Conservation (phyloP, 352 stramenopile genomes). For the Thraustochytrium sp. region DNA sequence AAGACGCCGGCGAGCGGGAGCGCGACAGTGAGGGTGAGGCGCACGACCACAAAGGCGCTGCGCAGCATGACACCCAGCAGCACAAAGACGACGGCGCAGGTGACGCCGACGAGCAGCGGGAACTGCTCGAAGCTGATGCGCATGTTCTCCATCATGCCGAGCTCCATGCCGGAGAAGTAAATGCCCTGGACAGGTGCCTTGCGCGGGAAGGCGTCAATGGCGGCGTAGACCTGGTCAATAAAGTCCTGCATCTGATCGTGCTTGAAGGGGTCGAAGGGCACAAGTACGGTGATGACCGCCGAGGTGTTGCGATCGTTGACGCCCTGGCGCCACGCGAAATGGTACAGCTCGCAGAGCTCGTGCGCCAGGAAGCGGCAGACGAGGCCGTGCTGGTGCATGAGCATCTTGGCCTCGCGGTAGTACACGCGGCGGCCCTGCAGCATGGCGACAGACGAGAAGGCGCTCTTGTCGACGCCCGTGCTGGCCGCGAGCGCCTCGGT, state of each 20-base stretch:
- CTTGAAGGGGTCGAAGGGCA: constrained; percentile 14
- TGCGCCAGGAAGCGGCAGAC: background rate
- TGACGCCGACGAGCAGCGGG: constrained; percentile 49
- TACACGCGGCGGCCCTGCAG: background rate
- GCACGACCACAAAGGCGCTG: constrained; percentile 48
- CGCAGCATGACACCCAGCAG: constrained; percentile 52
- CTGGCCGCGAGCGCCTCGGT: background rate
- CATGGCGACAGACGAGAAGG: background rate
- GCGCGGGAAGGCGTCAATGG: background rate
- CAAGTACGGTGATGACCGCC: background rate
- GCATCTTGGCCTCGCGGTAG: background rate
- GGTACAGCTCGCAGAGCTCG: constrained; percentile 7
- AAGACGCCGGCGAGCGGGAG: constrained; percentile 52
- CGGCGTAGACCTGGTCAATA: background rate
- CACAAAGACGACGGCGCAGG: constrained; percentile 51
- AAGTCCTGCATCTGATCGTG: background rate
- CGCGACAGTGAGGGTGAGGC: constrained; percentile 47
- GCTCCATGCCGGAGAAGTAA: constrained; percentile 40
- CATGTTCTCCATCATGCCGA: constrained; percentile 48
- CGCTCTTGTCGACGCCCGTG: background rate
- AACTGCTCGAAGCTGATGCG: constrained; percentile 49
- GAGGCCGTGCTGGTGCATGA: background rate
- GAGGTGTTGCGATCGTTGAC: background rate
- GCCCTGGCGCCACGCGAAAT: constrained; percentile 4
- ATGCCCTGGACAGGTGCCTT: background rate